These are phyloP conservation scores for Taxawa tesnikishii DNA, from an alignment of 2,329 filamentous ascomycete species.

Conservation along the genomic window DNA sequence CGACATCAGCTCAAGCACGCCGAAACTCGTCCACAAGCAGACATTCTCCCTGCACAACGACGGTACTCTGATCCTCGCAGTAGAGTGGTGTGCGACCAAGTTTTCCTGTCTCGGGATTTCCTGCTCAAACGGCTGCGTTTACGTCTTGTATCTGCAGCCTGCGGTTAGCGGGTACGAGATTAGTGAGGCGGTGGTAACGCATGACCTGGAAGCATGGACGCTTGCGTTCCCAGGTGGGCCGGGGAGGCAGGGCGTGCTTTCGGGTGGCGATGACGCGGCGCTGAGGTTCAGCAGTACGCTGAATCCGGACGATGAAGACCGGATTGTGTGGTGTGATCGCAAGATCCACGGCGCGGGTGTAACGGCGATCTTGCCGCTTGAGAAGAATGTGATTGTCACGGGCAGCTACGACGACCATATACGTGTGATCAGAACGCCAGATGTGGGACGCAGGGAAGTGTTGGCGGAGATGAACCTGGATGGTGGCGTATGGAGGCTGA, in stretches of 20 bases:
- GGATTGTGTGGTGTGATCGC: conserved; percentile 31
- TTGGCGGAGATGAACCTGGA: conserved; percentile 55
- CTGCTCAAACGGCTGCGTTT: conserved; percentile 54
- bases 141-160: conserved; percentile 5
- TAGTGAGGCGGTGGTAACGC: conserved; percentile 19
- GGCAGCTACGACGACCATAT: conserved; percentile 87
- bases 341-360: conserved; percentile 70
- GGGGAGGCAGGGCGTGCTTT: conserved; percentile 40
- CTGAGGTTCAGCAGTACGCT: conserved; percentile 24
- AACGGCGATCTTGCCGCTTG: conserved; percentile 69
- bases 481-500: conserved; percentile 81
- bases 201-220: conserved; percentile 62
- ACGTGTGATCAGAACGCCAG: conserved; percentile 45
- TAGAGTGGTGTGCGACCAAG: conserved; percentile 56
- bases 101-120: conserved; percentile 53
- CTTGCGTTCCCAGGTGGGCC: conserved; percentile 38
- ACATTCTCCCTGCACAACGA: conserved; percentile 40
- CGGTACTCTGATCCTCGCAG: conserved; percentile 55
- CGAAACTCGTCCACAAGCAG: conserved; percentile 22
- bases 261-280: conserved; percentile 66
- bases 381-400: conserved; percentile 54
- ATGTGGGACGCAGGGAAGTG: conserved; percentile 31
- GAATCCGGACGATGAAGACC: conserved; percentile 11
- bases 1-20: background rate
- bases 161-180: conserved; percentile 1